Base-by-base conservation (phyloP, 2,329 filamentous ascomycete genomes). In the Sporothrix phasma region DNA sequence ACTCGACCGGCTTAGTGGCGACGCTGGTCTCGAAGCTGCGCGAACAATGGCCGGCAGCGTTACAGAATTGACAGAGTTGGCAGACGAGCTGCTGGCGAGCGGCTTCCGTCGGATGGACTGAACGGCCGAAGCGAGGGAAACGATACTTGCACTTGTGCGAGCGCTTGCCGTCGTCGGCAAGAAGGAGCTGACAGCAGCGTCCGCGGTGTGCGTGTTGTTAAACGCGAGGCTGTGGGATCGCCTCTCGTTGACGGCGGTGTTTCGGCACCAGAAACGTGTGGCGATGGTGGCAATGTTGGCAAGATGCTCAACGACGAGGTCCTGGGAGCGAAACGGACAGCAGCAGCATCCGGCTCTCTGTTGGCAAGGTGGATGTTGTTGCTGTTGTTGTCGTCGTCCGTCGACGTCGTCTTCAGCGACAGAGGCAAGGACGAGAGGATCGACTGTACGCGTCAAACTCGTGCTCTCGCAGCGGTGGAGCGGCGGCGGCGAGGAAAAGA, bases 91-190 rank as follows among this genome's bases (percentile, higher is more conserved):
- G 7, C 77, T 75, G 49, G 84, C 85, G 66, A 87, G 72, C 63
- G 85, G 84, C 75, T 87, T 87, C 67, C 85, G 80, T 71, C 80
- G 81, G 74, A 87, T 81, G 67, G 49, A 37, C 2, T 26, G 58
- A 11, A 31, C 46, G 37, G 43, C 24, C 39, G 46, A 46, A 5
- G 22, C 26, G 11, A 22, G 45, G 37, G 46, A 41, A 24, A 34
- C 46, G 61, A n/a, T n/a, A n/a, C n/a, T n/a, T n/a, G n/a, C n/a
- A n/a, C 64, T 60, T 7, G 34, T 54, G 37, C 64, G 53, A 7
- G 64, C 51, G 29, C 58, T 64, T 11, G 56, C 46, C 22, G 63
- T 37, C n/a, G 63, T 37, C n/a, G 39, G 46, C 11, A 56, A 61
- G 45, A n/a, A 34, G 3, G 43, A 49, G 17, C 43, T 29, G 29